Evolutionary conservation across 805 yeast genomes (phyloP), one percentile per base, ranked within the genome.

Genomic region (Osmozyma mogii): DNA sequence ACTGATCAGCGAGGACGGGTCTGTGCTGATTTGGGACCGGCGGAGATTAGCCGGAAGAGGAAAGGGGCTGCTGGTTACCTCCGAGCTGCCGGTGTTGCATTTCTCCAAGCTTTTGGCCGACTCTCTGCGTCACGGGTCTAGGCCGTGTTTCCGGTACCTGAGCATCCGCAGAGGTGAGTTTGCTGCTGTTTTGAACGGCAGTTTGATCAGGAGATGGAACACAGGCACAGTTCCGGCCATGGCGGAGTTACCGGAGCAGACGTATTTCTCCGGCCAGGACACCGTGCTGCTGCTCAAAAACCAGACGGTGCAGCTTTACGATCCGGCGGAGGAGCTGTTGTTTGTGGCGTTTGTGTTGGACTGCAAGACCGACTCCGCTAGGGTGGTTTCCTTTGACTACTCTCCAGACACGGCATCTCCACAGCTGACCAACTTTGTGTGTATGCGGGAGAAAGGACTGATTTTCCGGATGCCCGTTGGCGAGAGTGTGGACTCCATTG

Each of bases 361-460:
- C 49, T 72, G 75, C 8, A 72, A 70, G 35, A 78, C 94, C 0
- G 82, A 79, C 31, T 77, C 71, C 44, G 95, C 87, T 40, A 68
- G 88, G 41, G 94, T 87, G 1, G 75, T 81, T 1, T 78, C 95
- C 0, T 87, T 80, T 55, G 96, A 87, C 51, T 87, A 85, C 49
- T 72, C 78, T n/a, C 75, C 78, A 1, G 75, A 71, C 33, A 36
- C 55, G 3, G 32, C 46, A 5, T 58, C 73, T 2, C 56, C 50
- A n/a, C 67, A 76, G 14, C 70, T 74, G 1, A 69, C 82, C 6
- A 75, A 79, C 42, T 65, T 84, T 34, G 75, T 88, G 17, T 87
- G 96, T 52, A 80, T 88, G 81, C 65, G 96, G 40, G 94, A 84
- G 45, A 82, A 94, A 1, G 96, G 96, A 3, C 79, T 84, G 30